Evolutionary conservation across 768 basidiomycete species (phyloP).

Genomic region (Boletus huronensis): DNA sequence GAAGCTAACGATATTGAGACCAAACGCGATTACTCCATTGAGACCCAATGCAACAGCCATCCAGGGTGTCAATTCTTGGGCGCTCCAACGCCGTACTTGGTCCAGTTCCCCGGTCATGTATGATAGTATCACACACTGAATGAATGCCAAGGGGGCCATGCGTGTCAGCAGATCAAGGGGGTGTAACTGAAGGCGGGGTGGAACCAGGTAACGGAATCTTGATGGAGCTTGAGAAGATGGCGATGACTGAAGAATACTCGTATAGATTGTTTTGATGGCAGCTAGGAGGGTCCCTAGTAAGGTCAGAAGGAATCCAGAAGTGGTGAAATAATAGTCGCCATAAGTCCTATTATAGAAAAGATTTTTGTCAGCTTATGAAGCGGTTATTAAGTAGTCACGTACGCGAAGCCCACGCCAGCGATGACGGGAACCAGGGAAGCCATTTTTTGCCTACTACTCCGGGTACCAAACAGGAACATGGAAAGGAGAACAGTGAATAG

Average conservation of each 20-base stretch:
- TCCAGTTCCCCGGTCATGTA: conserved; percentile 78
- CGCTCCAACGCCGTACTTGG: conserved; percentile 48
- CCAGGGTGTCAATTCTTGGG: conserved; percentile 35
- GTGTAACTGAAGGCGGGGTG: conserved; percentile 45
- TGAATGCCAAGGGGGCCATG: conserved; percentile 89
- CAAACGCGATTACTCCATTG: conserved; percentile 89
- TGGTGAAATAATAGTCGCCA: conserved; percentile 92
- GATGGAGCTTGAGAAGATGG: conserved; percentile 17
- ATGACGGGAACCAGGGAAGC: conserved; percentile 81
- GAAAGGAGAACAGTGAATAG: conserved; percentile 87
- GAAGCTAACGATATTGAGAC: conserved; percentile 90
- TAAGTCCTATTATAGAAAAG: conserved; percentile 62
- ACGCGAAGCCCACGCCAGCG: conserved; percentile 90
- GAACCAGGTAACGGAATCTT: conserved; percentile 25
- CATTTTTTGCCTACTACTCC: conserved; percentile 59
- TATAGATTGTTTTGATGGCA: conserved; percentile 89
- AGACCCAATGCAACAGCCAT: conserved; percentile 55
- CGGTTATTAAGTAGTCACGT: conserved; percentile 5
- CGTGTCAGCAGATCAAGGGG: conserved; percentile 86
- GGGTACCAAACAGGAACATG: conserved; percentile 58
- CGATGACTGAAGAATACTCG: conserved; percentile 70
- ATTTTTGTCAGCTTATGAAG: not conserved
- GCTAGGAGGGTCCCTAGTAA: conserved; percentile 89
- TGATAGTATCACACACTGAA: conserved; percentile 80
- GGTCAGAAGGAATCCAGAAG: conserved; percentile 81